Evolutionary conservation across 2,329 filamentous ascomycete genomes (phyloP), one percentile per base, ranked within the genome.

Genomic region (Sporothrix protearum): DNA sequence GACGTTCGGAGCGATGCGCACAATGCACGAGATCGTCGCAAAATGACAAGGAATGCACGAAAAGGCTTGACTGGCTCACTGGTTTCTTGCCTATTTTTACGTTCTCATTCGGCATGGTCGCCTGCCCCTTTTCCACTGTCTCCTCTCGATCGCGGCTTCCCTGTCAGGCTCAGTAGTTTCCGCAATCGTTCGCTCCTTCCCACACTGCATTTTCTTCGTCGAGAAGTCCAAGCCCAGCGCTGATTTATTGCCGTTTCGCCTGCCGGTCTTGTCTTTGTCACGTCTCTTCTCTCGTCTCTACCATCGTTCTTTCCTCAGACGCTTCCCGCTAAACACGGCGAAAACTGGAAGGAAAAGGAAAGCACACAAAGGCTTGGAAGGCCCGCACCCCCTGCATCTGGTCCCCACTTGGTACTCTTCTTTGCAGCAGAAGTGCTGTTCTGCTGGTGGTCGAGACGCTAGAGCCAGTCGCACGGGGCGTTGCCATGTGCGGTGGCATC

Each of bases 301-400:
- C 10, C 55, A 59, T 25, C 36, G 57, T 30, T 36, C 10, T 45
- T 25, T 64, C 22, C 36, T n/a, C n/a, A n/a, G n/a, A n/a, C n/a
- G n/a, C 47, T 51, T n/a, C 47, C 16, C 61, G 22, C 25, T 64
- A 22, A 16, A 47, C 28, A 30, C 42, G 63, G 42, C 45, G 42
- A 28, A 49, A 49, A 4, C 8, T 10, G 42, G 36, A 63, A 42
- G 22, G 33, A 57, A 59, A 36, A 59, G 25, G 55, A 59, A 59
- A 59, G 25, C 6, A n/a, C 49, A 53, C 10, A n/a, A 22, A 28
- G 12, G 49, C 55, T 36, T 30, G 36, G 42, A 66, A 49, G 63
- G 39, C 63, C 63, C 39, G 42, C 64, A 55, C 66, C 66, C 66
- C 68, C 68, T 70, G 68, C 68, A 63, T 70, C n/a, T 22, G 16